Base-by-base conservation (phyloP, 2,329 filamentous ascomycete genomes). In the Huntiella decipiens region DNA sequence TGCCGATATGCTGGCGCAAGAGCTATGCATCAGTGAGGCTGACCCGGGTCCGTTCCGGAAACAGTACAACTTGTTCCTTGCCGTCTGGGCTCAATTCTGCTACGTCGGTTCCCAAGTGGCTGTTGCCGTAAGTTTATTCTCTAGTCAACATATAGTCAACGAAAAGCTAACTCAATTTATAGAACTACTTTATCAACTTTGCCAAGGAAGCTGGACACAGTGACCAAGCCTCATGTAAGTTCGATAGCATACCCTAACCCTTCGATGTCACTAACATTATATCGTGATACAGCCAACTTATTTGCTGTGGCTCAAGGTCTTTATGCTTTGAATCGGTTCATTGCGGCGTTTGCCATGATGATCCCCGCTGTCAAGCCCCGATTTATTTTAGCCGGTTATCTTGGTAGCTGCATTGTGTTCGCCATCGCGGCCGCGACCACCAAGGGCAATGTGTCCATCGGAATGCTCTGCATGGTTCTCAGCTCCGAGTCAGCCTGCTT, bases 51-150 rank as follows among this genome's bases (percentile, higher is more conserved):
- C 72, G 0, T 66, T 79, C 53, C 55, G 56, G 45, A 73, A 71
- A 52, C 73, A 79, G 57, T 71, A 71, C 56, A 71, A 69, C 38
- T 63, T 79, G 2, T 77, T 78, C 60, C 66, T 73, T 45, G 74
- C 71, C 22, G 67, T 74, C 0, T 70, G 66, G 52, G 66, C 72
- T 0, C 74, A 79, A 54, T 78, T 77, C 60, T 77, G 71, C 57
- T 79, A 78, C 53, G 71, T 72, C 1, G 74, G 74, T 5, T 68
- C 73, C 0, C 73, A 77, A 55, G 64, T 71, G 4, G 69, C 65
- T 1, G 64, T 71, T 22, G 66, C 67, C 3, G 45, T 50, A 33
- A 35, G 45, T 42, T 31, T 22, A 5, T 12, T 28, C 12, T 22
- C 13, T 11, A 8, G n/a, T 8, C 13, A 17, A 10, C 22, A 15